Evolutionary conservation across 768 basidiomycete genomes (phyloP), one percentile per base, ranked within the genome.

Genomic region (Tephrocybe rancida): DNA sequence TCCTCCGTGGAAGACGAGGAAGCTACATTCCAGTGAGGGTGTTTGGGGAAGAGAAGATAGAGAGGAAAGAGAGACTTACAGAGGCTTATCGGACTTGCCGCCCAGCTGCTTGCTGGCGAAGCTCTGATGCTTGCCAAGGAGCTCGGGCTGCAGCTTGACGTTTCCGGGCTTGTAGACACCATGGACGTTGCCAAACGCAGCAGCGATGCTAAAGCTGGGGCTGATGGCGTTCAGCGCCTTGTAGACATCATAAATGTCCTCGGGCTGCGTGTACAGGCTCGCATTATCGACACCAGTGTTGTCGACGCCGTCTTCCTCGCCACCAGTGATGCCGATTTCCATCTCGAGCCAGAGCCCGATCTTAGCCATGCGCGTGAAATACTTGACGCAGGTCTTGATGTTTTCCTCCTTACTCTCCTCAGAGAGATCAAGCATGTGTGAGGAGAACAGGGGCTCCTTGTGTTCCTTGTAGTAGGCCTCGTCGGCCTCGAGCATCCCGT

Each of bases 271-370:
- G 82, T 99, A 99, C 65, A 98, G 79, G 54, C 83, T 82, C 42
- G 87, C 78, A 75, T 98, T 99, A 77, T 99, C 97, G 57, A 94
- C 94, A 35, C 79, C 85, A 42, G 93, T 88, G 83, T 99, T 99
- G 77, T 99, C 96, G 44, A 99, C 97, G 68, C 97, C 96, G 67
- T 98, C 97, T 71, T 99, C 97, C 73, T 99, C 97, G 64, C 97
- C 97, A 66, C 97, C 97, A 47, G 97, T 99, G 74, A 99, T 98
- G 66, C 97, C 97, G 70, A 99, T 99, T 76, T 99, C 97, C 97
- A 99, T 99, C 83, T 99, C 97, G 71, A 99, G 92, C 93, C 93
- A 99, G 56, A 92, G 75, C 47, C 91, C 89, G 66, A 98, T 72
- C 57, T 88, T 85, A 2, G 91, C 90, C 94, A 98, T 90, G 68